A percentile compares a stretch with the other conserved stretches of the same genome.
These are phyloP conservation scores for Rhododendron ferrugineum DNA, from an alignment of 148 eudicot genomes.

Conservation along the genomic window DNA sequence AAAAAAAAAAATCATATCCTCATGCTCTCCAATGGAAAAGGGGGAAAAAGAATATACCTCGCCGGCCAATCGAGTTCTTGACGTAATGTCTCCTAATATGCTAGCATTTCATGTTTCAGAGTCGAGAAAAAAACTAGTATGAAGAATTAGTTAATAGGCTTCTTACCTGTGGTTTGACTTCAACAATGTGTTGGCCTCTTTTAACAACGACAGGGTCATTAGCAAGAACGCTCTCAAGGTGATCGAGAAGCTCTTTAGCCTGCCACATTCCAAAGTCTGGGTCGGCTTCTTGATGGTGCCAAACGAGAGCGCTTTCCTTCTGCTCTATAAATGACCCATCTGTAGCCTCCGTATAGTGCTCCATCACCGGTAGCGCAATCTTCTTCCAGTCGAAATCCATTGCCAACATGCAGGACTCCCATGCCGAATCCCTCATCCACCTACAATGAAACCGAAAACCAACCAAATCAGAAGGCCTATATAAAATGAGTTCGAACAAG, in stretches of 20 bases:
- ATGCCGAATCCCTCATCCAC: slow-evolving; percentile 48
- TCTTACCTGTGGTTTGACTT: slow-evolving; percentile 86
- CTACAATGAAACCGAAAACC: slow-evolving; percentile 14
- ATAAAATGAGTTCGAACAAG: neutral
- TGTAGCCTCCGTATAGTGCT: slow-evolving; percentile 72
- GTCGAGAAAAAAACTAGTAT: neutral
- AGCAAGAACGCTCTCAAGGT: slow-evolving; percentile 77
- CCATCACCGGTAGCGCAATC: slow-evolving; percentile 60
- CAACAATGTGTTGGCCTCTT: slow-evolving; percentile 72
- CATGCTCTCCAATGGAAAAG: neutral
- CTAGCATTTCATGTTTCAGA: neutral
- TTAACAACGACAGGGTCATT: slow-evolving; percentile 82
- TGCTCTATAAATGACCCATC: slow-evolving; percentile 75
- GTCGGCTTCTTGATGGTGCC: slow-evolving; percentile 84
- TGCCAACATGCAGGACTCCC: slow-evolving; percentile 43
- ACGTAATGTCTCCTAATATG: neutral
- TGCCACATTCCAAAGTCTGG: slow-evolving; percentile 74
- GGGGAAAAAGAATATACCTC: neutral
- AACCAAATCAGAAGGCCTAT: neutral
- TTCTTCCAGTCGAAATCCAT: slow-evolving; percentile 63
- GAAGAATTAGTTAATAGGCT: neutral
- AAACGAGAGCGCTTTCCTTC: slow-evolving; percentile 73
- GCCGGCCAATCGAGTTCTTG: neutral
- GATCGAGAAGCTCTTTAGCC: slow-evolving; percentile 80
- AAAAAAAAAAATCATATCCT: neutral